Conservation (phyloP, 1,139 yeast genomes). For the Chernovozyma sophiae-reginae region DNA sequence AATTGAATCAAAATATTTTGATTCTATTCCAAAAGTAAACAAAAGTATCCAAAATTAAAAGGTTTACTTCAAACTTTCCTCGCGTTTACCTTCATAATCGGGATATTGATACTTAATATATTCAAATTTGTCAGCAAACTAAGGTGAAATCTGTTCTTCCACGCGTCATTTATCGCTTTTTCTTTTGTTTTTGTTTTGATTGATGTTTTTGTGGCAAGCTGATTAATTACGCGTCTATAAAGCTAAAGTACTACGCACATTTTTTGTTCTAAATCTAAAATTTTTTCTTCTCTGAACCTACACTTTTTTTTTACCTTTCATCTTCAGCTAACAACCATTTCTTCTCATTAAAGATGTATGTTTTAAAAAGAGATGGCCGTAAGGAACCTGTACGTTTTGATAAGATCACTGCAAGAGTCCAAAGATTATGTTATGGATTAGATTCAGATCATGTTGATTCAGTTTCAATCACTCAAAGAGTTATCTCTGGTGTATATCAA, state of each 20-base stretch:
- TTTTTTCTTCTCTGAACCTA: slow-evolving; percentile 1
- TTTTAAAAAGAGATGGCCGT: slow-evolving; percentile 67
- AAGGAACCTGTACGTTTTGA: slow-evolving; percentile 84
- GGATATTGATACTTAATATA: neutral
- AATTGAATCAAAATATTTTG: neutral
- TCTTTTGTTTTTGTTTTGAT: slow-evolving; percentile 6
- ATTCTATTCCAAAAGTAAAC: slow-evolving; percentile 3
- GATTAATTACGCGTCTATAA: slow-evolving; percentile 7
- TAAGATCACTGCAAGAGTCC: slow-evolving; percentile 50
- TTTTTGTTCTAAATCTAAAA: neutral
- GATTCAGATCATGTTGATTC: slow-evolving; percentile 84
- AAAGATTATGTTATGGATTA: slow-evolving; percentile 69
- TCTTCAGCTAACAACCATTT: slow-evolving; percentile 2
- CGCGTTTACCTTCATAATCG: neutral
- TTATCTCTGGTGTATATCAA: slow-evolving; percentile 86
- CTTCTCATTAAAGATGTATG: slow-evolving; percentile 34
- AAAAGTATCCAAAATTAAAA: slow-evolving; percentile 1
- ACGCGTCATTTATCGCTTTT: no score
- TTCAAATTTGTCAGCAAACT: slow-evolving; percentile 1
- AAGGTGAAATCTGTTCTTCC: neutral
- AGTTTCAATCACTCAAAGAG: slow-evolving; percentile 83
- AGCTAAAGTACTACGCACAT: slow-evolving; percentile 1
- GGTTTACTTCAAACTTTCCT: neutral
- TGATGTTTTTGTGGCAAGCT: slow-evolving; percentile 1
- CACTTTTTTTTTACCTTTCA: no score